Conservation (phyloP, 768 basidiomycete species). For the Termitomyces sp. region DNA sequence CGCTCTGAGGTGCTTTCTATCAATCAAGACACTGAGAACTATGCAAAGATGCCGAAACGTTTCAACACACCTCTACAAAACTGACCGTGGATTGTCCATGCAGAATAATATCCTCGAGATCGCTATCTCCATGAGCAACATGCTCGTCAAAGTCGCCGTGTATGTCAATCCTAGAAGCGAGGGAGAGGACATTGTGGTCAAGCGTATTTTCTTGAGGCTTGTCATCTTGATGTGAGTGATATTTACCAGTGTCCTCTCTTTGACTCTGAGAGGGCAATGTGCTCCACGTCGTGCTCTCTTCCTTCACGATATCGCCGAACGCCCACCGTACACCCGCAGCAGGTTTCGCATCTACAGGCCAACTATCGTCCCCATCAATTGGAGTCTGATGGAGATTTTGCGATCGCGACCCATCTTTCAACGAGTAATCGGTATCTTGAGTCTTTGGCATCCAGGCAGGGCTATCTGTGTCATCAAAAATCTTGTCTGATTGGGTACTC, state of each 20-base stretch:
- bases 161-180: constrained; percentile 33
- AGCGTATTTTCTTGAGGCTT: constrained; percentile 12
- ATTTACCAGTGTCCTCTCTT: constrained; percentile 33
- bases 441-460: constrained; percentile 56
- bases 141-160: constrained; percentile 18
- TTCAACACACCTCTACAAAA: constrained; percentile 38
- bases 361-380: constrained; percentile 66
- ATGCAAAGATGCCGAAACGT: constrained; percentile 1
- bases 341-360: constrained; percentile 69
- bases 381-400: constrained; percentile 25
- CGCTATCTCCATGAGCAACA: constrained; percentile 25
- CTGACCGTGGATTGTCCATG: constrained; percentile 32
- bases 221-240: constrained; percentile 16
- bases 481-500: constrained; percentile 43
- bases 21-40: constrained; percentile 5
- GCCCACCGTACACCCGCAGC: constrained; percentile 57
- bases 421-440: constrained; percentile 56
- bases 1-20: constrained; percentile 32
- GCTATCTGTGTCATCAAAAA: constrained; percentile 45
- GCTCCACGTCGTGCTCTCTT: constrained; percentile 78
- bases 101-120: constrained; percentile 40
- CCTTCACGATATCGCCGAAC: constrained; percentile 48
- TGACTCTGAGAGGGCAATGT: constrained; percentile 61
- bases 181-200: constrained; percentile 19
- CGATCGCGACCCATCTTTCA: constrained; percentile 31